Evolutionary conservation across 371 early-diverging fungal genomes (phyloP), one percentile per base, ranked within the genome.

Genomic region (Batkoa obscura): DNA sequence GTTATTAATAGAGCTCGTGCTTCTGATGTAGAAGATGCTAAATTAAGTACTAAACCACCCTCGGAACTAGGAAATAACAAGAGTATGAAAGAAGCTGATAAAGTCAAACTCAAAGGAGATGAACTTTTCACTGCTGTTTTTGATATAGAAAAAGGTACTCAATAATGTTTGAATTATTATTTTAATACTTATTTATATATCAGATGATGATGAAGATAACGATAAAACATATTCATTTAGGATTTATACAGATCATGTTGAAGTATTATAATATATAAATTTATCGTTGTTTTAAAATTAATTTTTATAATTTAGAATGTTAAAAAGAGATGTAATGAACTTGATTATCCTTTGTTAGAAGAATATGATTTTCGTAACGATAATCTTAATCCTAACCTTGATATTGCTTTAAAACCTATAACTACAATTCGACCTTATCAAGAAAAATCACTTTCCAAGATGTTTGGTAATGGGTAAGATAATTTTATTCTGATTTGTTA

Each of bases 331-430:
- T 99, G 99, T 71, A 92, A 84, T 59, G 91, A 88, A 50, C 76
- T 99, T 38, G 93, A 95, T 60, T 95, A 87, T 67, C 99, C 99
- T 0, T 78, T 99, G 79, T 71, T 99, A 57, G 99, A 99, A 61
- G 99, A 99, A 70, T 99, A 99, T 66, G 99, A 99, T 68, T 99
- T 98, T 67, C 80, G 90, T 55, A 89, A 93, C 62, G 98, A 99
- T 74, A 74, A 72, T 0, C 60, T 70, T 12, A 83, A 92, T 59
- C 81, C 90, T 3, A 82, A 86, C 59, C 75, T 99, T 5, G 82
- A 90, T 39, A 94, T 99, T 50, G 95, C 95, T 60, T 78, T 99
- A 9, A 95, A 94, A 66, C 90, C 97, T 15, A 86, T 88, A 2
- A 95, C 96, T 2, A 80, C 79, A 0, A 90, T 99, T 63, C 80